Evolutionary conservation across 1,139 yeast species (phyloP).

Genomic region (Yamadazyma buinensis): DNA sequence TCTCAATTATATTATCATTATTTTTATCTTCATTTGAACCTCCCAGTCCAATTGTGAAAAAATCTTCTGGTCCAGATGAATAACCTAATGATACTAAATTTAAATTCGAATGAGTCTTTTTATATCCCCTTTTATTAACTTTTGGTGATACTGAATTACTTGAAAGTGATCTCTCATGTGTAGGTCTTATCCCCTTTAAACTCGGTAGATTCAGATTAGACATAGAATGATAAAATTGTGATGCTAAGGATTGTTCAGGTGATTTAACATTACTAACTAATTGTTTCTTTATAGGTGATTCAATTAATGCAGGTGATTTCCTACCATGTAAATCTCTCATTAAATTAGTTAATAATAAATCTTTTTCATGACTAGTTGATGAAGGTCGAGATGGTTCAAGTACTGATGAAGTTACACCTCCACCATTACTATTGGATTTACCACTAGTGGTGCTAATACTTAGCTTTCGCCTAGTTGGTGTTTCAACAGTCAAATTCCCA

Average conservation of each 20-base stretch:
- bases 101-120: slow-evolving; percentile 1
- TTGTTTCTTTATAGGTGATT: slow-evolving; percentile 6
- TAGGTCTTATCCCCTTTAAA: neutral
- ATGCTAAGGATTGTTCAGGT: neutral
- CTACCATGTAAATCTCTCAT: slow-evolving; percentile 6
- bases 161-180: slow-evolving; percentile 4
- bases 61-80: neutral
- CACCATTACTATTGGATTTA: too few relatives aligned
- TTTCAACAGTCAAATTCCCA: neutral
- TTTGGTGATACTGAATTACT: slow-evolving; percentile 4
- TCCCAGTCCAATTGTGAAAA: neutral
- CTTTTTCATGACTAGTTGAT: slow-evolving; percentile 3
- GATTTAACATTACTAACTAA: neutral
- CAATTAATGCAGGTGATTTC: slow-evolving; percentile 5
- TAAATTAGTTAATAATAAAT: slow-evolving; percentile 3
- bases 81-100: neutral
- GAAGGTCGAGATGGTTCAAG: too few relatives aligned
- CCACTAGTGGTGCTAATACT: neutral
- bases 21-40: neutral
- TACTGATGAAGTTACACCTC: too few relatives aligned
- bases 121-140: slow-evolving; percentile 1
- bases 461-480: slow-evolving; percentile 1
- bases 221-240: slow-evolving; percentile 2
- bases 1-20: slow-evolving; percentile 14
- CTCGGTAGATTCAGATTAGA: slow-evolving; percentile 4